Base-by-base conservation (phyloP, 2,329 filamentous ascomycete species). In the Colletotrichum agaves region DNA sequence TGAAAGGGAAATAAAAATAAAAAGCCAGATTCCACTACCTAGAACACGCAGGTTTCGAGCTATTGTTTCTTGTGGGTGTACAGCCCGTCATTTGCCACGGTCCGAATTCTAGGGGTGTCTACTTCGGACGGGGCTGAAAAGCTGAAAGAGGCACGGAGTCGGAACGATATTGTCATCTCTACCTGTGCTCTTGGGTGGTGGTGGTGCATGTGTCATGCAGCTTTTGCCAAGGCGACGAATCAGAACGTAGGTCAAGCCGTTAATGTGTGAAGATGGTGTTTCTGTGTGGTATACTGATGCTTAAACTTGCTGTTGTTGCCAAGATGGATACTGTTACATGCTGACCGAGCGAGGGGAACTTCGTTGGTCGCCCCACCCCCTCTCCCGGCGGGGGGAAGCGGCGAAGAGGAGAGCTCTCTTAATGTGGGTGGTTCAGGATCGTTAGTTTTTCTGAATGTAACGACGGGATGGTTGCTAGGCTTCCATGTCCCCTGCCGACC, bases 361-460 rank as follows among this genome's bases (percentile, higher is more conserved):
- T 55, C 11, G n/a, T 6, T 17, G 49, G n/a, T n/a, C n/a, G n/a
- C n/a, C n/a, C n/a, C n/a, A n/a, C n/a, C n/a, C n/a, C n/a, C n/a
- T n/a, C n/a, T n/a, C n/a, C n/a, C n/a, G n/a, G n/a, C n/a, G n/a
- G n/a, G n/a, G n/a, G n/a, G n/a, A n/a, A n/a, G n/a, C n/a, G n/a
- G 23, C 23, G 23, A 49, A 43, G 33, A 41, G 44, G 44, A 27
- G 61, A 44, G 33, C 21, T 49, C 21, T 63, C 19, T 47, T 11
- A 21, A 58, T 63, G 61, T 59, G 61, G 61, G 53, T 27, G 35
- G 43, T 19, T 62, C 46, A 55, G 46, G 21, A 35, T 27, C 31
- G 23, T 35, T 49, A 21, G 19, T 21, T 41, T 33, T 31, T 44
- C 39, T 27, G 39, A 41, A 35, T 13, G 7, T 10, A 33, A 27